These are phyloP conservation scores for Pharus latifolius DNA, from an alignment of 176 grass and related monocot species.

Conservation along the genomic window DNA sequence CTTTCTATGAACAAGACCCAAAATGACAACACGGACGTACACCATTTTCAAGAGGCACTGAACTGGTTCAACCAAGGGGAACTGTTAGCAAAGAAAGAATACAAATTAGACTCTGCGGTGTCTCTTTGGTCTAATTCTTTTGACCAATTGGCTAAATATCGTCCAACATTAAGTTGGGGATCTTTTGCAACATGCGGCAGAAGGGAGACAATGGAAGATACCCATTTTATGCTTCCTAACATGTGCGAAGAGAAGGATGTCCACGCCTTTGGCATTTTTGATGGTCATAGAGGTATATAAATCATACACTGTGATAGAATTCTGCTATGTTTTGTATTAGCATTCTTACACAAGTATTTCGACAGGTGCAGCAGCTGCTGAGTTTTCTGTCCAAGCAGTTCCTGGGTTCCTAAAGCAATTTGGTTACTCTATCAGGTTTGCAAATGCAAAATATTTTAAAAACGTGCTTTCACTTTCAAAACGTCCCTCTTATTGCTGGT, in stretches of 20 bases:
- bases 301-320: not conserved
- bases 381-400: slow-evolving; percentile 85
- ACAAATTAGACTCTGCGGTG: slow-evolving; percentile 12
- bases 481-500: slow-evolving; percentile 9
- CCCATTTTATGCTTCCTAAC: slow-evolving; percentile 78
- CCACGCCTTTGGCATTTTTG: slow-evolving; percentile 88
- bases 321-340: slow-evolving; percentile 8
- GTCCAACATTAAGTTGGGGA: slow-evolving; percentile 83
- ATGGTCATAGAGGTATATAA: slow-evolving; percentile 85
- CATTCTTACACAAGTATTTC: slow-evolving; percentile 23
- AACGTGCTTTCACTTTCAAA: not conserved
- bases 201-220: slow-evolving; percentile 96
- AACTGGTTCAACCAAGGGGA: slow-evolving; percentile 81
- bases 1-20: slow-evolving; percentile 17
- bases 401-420: slow-evolving; percentile 69
- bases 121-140: slow-evolving; percentile 32
- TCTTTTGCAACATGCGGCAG: slow-evolving; percentile 83
- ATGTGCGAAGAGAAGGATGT: slow-evolving; percentile 54
- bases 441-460: slow-evolving; percentile 8
- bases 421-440: slow-evolving; percentile 41
- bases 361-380: slow-evolving; percentile 87
- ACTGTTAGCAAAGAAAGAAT: slow-evolving; percentile 33
- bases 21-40: slow-evolving; percentile 20
- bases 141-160: slow-evolving; percentile 29
- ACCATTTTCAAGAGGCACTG: slow-evolving; percentile 58